Base-by-base conservation (phyloP, 2,329 filamentous ascomycete species). In the Aurifilum marmelostoma region DNA sequence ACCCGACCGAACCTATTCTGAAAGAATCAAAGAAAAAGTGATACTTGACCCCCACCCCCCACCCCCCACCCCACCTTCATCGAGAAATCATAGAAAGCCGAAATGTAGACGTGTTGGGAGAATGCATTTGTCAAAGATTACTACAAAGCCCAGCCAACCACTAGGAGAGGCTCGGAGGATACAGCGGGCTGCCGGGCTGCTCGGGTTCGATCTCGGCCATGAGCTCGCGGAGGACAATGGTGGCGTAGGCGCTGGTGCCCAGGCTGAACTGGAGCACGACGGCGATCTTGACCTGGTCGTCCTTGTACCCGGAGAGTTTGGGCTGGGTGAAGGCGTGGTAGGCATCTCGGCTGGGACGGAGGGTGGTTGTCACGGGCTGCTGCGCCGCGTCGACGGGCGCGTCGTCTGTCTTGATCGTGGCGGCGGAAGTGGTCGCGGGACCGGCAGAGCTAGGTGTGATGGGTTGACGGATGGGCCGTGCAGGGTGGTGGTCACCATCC, bases 221-320 rank as follows among this genome's bases (percentile, higher is more conserved):
- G 67, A 80, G 76, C 73, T 80, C 79, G 1, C 79, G 77, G 32
- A 80, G 74, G 29, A 79, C 78, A 67, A 80, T 74, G 18, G 79
- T 80, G 1, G 79, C 79, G 59, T 80, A 80, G 73, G 79, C 79
- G 74, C 79, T 80, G 21, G 75, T 69, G 64, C 75, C 76, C 9
- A 80, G 73, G 47, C 77, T 76, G 68, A 80, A 80, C 69, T 79
- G 79, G 41, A 80, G 75, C 9, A 76, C 74, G 9, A 80, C 79
- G 24, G 78, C 78, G 69, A 80, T 76, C 70, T 79, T 77, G 66
- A 74, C 71, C 61, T 68, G 14, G 34, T 74, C 73, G 21, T 75
- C 74, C 6, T 67, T 73, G 39, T 67, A 21, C 66, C 16, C 9
- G 66, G 71, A 63, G 67, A 74, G 9, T 72, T 70, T 43, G 72